Conservation (phyloP, 2,329 filamentous ascomycete species). For the Aspergillus versicolor region DNA sequence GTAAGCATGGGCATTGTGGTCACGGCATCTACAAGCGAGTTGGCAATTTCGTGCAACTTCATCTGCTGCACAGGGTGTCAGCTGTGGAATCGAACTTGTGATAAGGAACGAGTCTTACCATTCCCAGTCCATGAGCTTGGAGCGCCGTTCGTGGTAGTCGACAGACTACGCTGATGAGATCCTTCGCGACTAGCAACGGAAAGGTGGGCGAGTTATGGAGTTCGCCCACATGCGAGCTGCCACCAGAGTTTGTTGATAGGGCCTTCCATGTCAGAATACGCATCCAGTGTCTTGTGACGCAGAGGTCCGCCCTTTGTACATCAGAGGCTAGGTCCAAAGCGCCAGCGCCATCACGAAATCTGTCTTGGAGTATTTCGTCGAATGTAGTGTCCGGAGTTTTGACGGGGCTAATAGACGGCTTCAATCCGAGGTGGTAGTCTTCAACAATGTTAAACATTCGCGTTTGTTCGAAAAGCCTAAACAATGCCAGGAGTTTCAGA, state of each 20-base stretch:
- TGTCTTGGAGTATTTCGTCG: constrained; percentile 38
- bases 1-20: constrained; percentile 19
- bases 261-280: constrained; percentile 50
- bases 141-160: constrained; percentile 48
- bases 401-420: background rate
- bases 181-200: constrained; percentile 48
- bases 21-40: constrained; percentile 25
- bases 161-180: constrained; percentile 47
- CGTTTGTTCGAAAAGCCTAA: constrained; percentile 53
- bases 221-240: constrained; percentile 21
- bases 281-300: constrained; percentile 54
- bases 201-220: constrained; percentile 9
- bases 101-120: constrained; percentile 22
- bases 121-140: constrained; percentile 51
- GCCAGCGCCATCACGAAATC: constrained; percentile 42
- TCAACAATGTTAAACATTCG: constrained; percentile 50
- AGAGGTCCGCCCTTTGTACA: constrained; percentile 51
- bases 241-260: constrained; percentile 29
- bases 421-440: constrained; percentile 20
- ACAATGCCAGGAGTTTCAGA: constrained; percentile 50
- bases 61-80: constrained; percentile 23
- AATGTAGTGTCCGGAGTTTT: constrained; percentile 34
- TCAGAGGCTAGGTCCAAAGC: constrained; percentile 47
- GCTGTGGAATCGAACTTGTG: background rate
- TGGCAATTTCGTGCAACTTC: constrained; percentile 28